Evolutionary conservation across 1,139 yeast genomes (phyloP), one percentile per base, ranked within the genome.

Genomic region (Candida gigantensis): DNA sequence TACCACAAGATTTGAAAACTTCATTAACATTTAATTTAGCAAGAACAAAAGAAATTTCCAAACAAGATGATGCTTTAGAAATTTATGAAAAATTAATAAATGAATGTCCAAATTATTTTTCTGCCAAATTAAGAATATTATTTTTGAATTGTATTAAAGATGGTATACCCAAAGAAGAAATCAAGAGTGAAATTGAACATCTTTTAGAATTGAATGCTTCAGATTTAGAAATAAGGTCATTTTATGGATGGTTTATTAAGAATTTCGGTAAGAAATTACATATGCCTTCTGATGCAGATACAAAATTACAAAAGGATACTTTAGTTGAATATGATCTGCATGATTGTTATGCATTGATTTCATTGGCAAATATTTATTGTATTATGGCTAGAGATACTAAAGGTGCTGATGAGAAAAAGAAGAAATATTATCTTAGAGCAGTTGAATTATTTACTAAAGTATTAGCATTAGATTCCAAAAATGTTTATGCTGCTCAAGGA

Each of bases 401-500:
- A 46, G 57, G 63, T 10, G 68, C 69, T n/a, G 70, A 69, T 21
- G 83, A 79, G 24, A 86, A 84, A 60, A 77, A 81, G 45, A 83
- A 81, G 49, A 86, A 84, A 48, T 84, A 89, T 41, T 90, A 84
- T 55, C 71, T 83, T 34, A 79, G 95, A 61, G 96, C 97, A 11
- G 85, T 90, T 15, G 97, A 92, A 59, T 68, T 90, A 39, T 92
- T 82, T 58, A 85, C 89, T 50, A 92, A 92, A 61, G 97, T 89
- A 1, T 68, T 94, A 40, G 82, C 85, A 34, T 68, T 89, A 24
- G 98, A 92, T 62, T 78, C 92, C 5, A 72, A 77, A 48, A 88
- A 92, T 57, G 95, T 92, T 1, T 92, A 84, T 64, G 99, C 97
- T 2, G 98, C 98, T 1, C 98, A 92, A 60, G 99, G 99, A 36